These are phyloP conservation scores for Trichosanthes cucumerina DNA, from an alignment of 306 rosid genomes.

Conservation along the genomic window DNA sequence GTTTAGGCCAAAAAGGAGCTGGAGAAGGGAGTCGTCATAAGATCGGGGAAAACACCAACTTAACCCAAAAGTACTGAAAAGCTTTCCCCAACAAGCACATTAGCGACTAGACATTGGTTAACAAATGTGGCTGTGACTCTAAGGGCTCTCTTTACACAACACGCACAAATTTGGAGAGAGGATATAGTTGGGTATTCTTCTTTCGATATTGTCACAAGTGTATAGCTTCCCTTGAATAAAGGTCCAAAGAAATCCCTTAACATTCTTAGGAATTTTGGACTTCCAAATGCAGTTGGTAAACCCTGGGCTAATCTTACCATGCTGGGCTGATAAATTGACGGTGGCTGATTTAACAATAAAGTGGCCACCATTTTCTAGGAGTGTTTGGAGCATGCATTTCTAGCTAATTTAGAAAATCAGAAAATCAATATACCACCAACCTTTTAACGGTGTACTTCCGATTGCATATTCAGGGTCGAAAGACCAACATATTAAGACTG, in stretches of 20 bases:
- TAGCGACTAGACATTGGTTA: background rate
- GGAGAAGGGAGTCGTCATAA: background rate
- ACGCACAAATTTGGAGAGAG: background rate
- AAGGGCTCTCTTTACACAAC: background rate
- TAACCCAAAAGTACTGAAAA: background rate
- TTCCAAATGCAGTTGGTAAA: background rate
- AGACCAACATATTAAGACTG: conserved; percentile 88
- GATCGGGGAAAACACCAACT: background rate
- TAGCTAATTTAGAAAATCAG: background rate
- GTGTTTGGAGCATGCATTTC: background rate
- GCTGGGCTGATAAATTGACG: background rate
- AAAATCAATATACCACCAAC: conserved; percentile 15
- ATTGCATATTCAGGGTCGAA: conserved; percentile 45
- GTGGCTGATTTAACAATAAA: background rate
- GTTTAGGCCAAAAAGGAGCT: background rate
- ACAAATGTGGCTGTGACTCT: background rate
- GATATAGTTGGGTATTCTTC: background rate
- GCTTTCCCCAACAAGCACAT: background rate
- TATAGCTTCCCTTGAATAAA: background rate
- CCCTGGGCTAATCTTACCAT: background rate
- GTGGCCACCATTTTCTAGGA: background rate
- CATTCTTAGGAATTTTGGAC: background rate
- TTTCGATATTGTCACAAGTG: background rate
- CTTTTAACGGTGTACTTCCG: conserved; percentile 67
- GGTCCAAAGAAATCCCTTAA: background rate